Evolutionary conservation across 108 stramenopile genomes (phyloP).

Genomic region (Conticribra guillardii): DNA sequence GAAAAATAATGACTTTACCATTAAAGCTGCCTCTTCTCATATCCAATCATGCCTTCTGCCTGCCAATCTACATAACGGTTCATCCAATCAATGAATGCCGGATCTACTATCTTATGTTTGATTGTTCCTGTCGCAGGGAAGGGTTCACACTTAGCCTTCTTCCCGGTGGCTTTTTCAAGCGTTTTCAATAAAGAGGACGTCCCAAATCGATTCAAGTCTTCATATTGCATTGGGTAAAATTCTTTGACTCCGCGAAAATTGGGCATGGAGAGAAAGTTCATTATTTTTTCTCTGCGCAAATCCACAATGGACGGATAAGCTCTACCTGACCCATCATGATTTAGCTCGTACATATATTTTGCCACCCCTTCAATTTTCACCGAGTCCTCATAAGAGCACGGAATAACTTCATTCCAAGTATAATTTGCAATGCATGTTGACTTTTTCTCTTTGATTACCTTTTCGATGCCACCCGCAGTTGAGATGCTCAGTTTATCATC

Average conservation of each 20-base stretch:
- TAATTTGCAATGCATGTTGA: slow-evolving; percentile 1
- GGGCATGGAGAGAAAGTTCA: slow-evolving; percentile 8
- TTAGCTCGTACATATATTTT: slow-evolving; percentile 18
- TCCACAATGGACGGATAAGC: slow-evolving; percentile 20
- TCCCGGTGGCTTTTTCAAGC: neutral
- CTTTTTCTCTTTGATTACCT: neutral
- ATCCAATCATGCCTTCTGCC: neutral
- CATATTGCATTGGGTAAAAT: neutral
- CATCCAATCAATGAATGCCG: neutral
- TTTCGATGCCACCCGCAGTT: slow-evolving; percentile 3
- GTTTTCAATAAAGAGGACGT: neutral
- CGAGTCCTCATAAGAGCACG: slow-evolving; percentile 2
- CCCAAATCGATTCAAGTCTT: neutral
- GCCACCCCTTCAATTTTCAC: slow-evolving; percentile 1
- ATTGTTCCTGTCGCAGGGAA: neutral
- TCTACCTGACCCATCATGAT: slow-evolving; percentile 15
- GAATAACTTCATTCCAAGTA: slow-evolving; percentile 17
- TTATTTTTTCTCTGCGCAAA: slow-evolving; percentile 17
- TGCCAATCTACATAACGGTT: neutral
- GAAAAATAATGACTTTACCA: neutral
- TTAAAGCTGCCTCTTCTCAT: neutral
- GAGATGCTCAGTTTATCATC: neutral
- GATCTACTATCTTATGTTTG: neutral
- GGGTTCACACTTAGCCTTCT: neutral
- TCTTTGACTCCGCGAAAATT: slow-evolving; percentile 6